Percentiles rank a stretch among this genome's conserved stretches.
These are phyloP conservation scores for Berberis vulgaris DNA, from an alignment of 164 flowering plant species.

Conservation along the genomic window DNA sequence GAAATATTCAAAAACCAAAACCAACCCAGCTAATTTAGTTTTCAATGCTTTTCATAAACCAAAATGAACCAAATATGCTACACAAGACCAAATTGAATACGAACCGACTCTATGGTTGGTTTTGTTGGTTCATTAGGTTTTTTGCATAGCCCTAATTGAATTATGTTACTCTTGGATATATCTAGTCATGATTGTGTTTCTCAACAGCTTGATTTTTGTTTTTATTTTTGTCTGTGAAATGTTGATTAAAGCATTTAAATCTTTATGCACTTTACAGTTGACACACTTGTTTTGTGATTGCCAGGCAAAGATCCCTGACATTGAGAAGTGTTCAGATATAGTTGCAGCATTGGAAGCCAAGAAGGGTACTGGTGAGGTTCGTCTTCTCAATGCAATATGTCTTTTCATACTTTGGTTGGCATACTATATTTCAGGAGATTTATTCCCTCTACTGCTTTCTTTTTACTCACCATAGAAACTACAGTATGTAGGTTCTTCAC, in stretches of 20 bases:
- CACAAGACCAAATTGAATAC: no score
- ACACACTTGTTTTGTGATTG: conserved; percentile 6
- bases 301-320: conserved; percentile 96
- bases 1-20: no score
- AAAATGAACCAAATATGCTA: no score
- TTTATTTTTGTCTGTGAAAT: neutral
- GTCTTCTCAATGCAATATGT: conserved; percentile 20
- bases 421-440: neutral
- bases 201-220: neutral
- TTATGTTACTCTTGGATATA: no score
- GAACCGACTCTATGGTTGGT: no score
- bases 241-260: no score
- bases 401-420: conserved; percentile 4
- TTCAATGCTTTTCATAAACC: no score
- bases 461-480: neutral
- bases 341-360: conserved; percentile 79
- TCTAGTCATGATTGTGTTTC: no score
- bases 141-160: no score
- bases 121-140: no score
- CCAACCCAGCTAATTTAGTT: no score
- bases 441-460: neutral
- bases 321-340: conserved; percentile 85
- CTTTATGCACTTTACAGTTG: neutral
- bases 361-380: conserved; percentile 92
- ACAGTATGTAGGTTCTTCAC: no score